Evolutionary conservation across 805 yeast species (phyloP).

Genomic region (Cyberlindnera suaveolens): DNA sequence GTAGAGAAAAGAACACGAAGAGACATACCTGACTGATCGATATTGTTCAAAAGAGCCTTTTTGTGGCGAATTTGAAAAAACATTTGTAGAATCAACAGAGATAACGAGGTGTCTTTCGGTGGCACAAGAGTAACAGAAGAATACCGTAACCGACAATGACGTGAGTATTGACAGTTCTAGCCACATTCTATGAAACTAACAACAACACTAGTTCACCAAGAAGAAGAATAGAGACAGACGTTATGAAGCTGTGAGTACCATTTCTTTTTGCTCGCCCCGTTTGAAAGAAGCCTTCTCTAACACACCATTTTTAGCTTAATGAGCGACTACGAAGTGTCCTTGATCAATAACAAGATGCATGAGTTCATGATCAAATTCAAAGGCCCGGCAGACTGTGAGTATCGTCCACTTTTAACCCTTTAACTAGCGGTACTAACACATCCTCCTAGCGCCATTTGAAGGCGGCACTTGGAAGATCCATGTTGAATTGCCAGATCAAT

Average conservation of each 20-base stretch:
- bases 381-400: conserved; percentile 69
- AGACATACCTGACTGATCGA: no score
- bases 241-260: conserved; percentile 73
- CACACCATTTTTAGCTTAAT: conserved; percentile 43
- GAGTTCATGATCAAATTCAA: conserved; percentile 79
- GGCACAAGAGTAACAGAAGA: neutral
- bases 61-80: no score
- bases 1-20: no score
- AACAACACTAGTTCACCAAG: conserved; percentile 21
- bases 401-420: neutral
- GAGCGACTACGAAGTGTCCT: conserved; percentile 86
- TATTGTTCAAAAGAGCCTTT: no score
- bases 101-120: no score
- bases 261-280: neutral
- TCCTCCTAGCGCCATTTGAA: conserved; percentile 62
- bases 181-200: conserved; percentile 1
- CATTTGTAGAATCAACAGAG: no score
- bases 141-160: neutral
- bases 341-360: conserved; percentile 78
- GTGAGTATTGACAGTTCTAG: neutral
- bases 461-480: conserved; percentile 87
- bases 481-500: conserved; percentile 91
- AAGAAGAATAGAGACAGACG: conserved; percentile 80
- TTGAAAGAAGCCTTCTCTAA: neutral
- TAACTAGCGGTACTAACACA: conserved; percentile 1